These are phyloP conservation scores for Myxozyma vanderwaltii DNA, from an alignment of 805 yeast species.

Conservation along the genomic window DNA sequence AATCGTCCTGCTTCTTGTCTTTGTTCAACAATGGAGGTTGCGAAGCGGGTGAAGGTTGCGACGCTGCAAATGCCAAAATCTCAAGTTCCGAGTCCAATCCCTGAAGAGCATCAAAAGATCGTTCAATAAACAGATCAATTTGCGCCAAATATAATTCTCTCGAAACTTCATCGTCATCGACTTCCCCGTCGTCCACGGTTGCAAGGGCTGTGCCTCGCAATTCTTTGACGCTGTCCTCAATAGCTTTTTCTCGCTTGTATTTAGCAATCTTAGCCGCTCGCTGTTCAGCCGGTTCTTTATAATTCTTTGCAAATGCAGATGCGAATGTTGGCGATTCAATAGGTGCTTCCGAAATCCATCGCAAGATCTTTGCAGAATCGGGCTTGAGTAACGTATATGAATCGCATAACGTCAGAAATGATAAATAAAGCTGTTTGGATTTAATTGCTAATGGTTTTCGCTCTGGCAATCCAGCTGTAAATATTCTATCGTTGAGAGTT, in stretches of 20 bases:
- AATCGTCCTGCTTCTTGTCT: conserved; percentile 46
- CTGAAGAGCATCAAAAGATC: conserved; percentile 60
- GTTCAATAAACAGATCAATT: conserved; percentile 54
- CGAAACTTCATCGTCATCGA: conserved; percentile 55
- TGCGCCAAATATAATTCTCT: conserved; percentile 60
- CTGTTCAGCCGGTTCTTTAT: conserved; percentile 46
- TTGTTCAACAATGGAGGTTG: conserved; percentile 24
- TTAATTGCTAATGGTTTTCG: conserved; percentile 24
- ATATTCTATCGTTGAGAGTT: conserved; percentile 40
- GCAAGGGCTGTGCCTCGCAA: conserved; percentile 37
- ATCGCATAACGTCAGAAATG: conserved; percentile 23
- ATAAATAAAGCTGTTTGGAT: conserved; percentile 19
- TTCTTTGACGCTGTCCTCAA: conserved; percentile 49
- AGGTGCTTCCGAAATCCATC: conserved; percentile 14
- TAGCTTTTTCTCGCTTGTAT: conserved; percentile 60
- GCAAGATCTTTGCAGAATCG: conserved; percentile 8
- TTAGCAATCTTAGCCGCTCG: conserved; percentile 75
- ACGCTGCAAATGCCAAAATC: conserved; percentile 50
- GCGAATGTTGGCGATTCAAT: conserved; percentile 20
- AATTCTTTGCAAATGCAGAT: conserved; percentile 4
- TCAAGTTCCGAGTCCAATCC: conserved; percentile 65
- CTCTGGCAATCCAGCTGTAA: conserved; percentile 2
- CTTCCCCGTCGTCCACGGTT: neutral
- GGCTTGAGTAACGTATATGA: conserved; percentile 19
- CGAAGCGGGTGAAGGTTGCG: conserved; percentile 31